Percentiles rank a stretch among this genome's conserved stretches.
Conservation (phyloP, 2,329 filamentous ascomycete genomes). For the Colletotrichum lini region DNA sequence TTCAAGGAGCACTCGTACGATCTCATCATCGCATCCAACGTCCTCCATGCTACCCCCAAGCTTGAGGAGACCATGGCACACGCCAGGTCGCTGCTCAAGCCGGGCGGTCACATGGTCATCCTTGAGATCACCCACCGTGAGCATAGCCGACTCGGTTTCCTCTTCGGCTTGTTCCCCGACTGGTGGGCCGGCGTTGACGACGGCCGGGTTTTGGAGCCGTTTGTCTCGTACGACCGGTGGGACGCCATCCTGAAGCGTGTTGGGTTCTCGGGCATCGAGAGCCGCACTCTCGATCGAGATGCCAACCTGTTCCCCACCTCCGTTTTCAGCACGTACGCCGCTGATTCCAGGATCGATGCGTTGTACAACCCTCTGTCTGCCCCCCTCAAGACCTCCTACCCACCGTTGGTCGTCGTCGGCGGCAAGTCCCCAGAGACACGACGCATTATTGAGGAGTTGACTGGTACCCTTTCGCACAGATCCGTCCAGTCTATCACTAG, state of each 20-base stretch:
- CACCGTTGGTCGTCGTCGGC: conserved; percentile 5
- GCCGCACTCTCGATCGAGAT: conserved; percentile 17
- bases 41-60: conserved; percentile 48
- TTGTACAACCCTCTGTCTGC: neutral
- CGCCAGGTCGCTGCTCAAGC: conserved; percentile 48
- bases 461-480: neutral
- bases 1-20: conserved; percentile 48
- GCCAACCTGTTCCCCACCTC: conserved; percentile 16
- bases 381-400: neutral
- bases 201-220: conserved; percentile 45
- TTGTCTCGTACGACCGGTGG: conserved; percentile 45
- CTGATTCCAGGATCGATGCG: neutral
- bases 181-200: conserved; percentile 50
- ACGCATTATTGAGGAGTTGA: neutral
- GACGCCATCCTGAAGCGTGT: conserved; percentile 45
- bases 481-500: neutral
- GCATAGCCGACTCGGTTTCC: conserved; percentile 41
- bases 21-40: conserved; percentile 49
- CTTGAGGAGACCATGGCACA: conserved; percentile 46
- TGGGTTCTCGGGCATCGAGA: conserved; percentile 44
- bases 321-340: conserved; percentile 16
- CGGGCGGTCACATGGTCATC: conserved; percentile 49
- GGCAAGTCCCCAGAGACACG: neutral
- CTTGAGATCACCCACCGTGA: conserved; percentile 12
- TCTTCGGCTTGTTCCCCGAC: conserved; percentile 47